These are phyloP conservation scores for Xylariaceae sp. DNA, from an alignment of 2,329 filamentous ascomycete genomes.

Conservation along the genomic window DNA sequence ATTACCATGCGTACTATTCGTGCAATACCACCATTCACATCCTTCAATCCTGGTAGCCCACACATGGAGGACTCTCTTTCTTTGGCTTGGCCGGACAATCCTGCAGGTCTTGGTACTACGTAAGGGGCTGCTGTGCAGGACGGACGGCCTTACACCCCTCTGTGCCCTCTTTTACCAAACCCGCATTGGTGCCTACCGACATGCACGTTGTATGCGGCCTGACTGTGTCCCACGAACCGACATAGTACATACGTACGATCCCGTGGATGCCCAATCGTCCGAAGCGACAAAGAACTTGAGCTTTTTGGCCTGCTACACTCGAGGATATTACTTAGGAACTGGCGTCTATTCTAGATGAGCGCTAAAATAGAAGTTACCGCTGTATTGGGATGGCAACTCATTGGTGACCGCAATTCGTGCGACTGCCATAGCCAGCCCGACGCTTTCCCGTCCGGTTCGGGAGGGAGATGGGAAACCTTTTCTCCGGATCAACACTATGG, in stretches of 20 bases:
- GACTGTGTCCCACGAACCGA: slow-evolving; percentile 36
- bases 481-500: slow-evolving; percentile 25
- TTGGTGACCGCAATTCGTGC: slow-evolving; percentile 15
- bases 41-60: slow-evolving; percentile 23
- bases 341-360: slow-evolving; percentile 5
- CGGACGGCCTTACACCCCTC: slow-evolving; percentile 5
- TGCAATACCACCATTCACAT: slow-evolving; percentile 23
- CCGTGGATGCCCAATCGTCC: slow-evolving; percentile 33
- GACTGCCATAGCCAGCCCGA: slow-evolving; percentile 6
- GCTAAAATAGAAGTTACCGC: slow-evolving; percentile 22
- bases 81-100: slow-evolving; percentile 22
- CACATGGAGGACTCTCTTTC: slow-evolving; percentile 20
- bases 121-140: slow-evolving; percentile 8
- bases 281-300: slow-evolving; percentile 17
- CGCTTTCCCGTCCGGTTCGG: slow-evolving; percentile 21
- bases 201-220: slow-evolving; percentile 37
- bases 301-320: slow-evolving; percentile 9
- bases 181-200: slow-evolving; percentile 27
- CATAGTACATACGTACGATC: slow-evolving; percentile 21
- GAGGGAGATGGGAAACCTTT: slow-evolving; percentile 20
- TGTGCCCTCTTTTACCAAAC: slow-evolving; percentile 8
- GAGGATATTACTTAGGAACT: slow-evolving; percentile 9
- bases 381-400: slow-evolving; percentile 25
- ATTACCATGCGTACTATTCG: slow-evolving; percentile 5
- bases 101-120: slow-evolving; percentile 27